A percentile compares a stretch with the other conserved stretches of the same genome.
These are phyloP conservation scores for Plicaturopsis crispa DNA, from an alignment of 768 basidiomycete genomes.

Conservation along the genomic window DNA sequence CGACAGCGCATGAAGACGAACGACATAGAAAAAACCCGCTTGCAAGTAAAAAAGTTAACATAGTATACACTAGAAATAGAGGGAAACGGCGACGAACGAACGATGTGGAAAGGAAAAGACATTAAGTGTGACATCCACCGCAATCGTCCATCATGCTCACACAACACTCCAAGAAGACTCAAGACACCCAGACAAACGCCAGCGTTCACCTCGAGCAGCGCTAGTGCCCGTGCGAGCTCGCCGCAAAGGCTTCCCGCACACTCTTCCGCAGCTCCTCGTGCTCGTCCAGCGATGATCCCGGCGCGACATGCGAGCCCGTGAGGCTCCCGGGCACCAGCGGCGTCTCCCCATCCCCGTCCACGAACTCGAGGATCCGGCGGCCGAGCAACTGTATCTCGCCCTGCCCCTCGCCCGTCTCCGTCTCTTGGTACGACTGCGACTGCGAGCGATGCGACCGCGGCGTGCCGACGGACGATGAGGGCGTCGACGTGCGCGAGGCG, in stretches of 20 bases:
- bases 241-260: constrained; percentile 75
- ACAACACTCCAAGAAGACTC: too few species aligned
- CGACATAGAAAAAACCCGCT: too few species aligned
- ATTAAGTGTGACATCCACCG: too few species aligned
- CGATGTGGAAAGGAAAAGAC: too few species aligned
- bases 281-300: constrained; percentile 64
- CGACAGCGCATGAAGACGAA: too few species aligned
- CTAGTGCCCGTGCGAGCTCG: constrained; percentile 42
- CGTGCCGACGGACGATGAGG: constrained; percentile 67
- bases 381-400: constrained; percentile 87
- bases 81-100: too few species aligned
- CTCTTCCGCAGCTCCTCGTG: constrained; percentile 78
- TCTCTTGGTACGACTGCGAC: constrained; percentile 70
- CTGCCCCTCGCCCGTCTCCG: constrained; percentile 81
- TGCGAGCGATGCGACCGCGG: constrained; percentile 64
- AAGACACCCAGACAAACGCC: too few species aligned
- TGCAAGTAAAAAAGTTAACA: too few species aligned
- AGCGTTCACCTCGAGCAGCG: too few species aligned
- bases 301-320: constrained; percentile 58
- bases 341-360: constrained; percentile 67
- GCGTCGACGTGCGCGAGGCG: constrained; percentile 59
- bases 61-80: too few species aligned
- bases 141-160: too few species aligned
- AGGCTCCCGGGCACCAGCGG: constrained; percentile 52
- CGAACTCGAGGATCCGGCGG: constrained; percentile 79